Evolutionary conservation across 306 rosid species (phyloP), one percentile per base, ranked within the genome.

Genomic region (Pueraria montana): DNA sequence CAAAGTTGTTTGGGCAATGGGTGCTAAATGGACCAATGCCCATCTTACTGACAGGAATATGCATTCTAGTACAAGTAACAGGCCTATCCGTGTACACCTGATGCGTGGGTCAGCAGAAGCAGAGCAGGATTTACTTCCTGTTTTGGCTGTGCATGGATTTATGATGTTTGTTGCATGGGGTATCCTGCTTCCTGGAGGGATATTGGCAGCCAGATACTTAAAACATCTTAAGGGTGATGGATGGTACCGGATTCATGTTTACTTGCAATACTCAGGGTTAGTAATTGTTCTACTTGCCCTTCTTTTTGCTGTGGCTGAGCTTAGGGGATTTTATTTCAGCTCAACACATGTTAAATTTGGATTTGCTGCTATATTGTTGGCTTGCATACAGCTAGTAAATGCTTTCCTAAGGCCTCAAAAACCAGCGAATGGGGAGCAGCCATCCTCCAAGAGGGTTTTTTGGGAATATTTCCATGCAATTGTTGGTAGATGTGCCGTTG

Each of bases 141-240:
- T 95, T 27, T 83, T 95, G 78, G 97, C 94, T 34, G 99, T 92
- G 48, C 99, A 95, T 86, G 99, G 98, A 55, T 91, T 95, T 63
- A 93, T 93, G 98, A 95, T 93, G 98, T 95, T 95, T 82, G 87
- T 95, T 48, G 98, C 98, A 40, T 95, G 98, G 98, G 98, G 94
- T 61, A 92, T 95, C 62, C 81, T 95, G 87, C 92, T 95, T 85
- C 99, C 98, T 49, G 97, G 94, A 67, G 99, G 98, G 78, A 78
- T 91, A 77, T 59, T 95, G 85, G 90, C 98, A 11, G 96, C 99
- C 72, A 87, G 98, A 63, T 95, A 95, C 91, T 77, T 92, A 18
- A 95, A 95, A 88, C 97, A 93, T 80, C 90, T 95, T 21, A 95
- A 95, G 89, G 98, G 99, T 61, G 97, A 92, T 81, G 90, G 92